A percentile compares a stretch with the other conserved stretches of the same genome.
These are phyloP conservation scores for Fomitopsis betulina DNA, from an alignment of 1,284 basidiomycete species.

Conservation along the genomic window DNA sequence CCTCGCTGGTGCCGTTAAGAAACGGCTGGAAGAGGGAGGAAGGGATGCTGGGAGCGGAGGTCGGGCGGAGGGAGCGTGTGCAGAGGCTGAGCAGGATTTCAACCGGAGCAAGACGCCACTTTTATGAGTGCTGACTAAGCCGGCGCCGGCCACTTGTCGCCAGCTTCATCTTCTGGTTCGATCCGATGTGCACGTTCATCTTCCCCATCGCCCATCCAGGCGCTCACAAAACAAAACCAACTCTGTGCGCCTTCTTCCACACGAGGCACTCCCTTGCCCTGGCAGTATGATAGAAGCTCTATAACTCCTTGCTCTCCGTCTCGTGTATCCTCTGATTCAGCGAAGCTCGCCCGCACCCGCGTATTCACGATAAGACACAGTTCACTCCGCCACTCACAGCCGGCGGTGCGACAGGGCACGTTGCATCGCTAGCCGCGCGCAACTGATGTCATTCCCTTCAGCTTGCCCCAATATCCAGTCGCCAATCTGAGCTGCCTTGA, in stretches of 20 bases:
- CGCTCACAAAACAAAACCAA: not conserved
- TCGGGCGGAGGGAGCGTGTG: constrained; percentile 7
- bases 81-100: constrained; percentile 14
- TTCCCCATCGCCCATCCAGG: not conserved
- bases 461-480: not conserved
- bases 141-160: not conserved
- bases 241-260: constrained; percentile 1
- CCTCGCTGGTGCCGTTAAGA: constrained; percentile 25
- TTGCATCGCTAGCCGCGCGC: not conserved
- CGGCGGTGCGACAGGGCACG: not conserved
- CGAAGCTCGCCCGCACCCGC: constrained; percentile 5
- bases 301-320: constrained; percentile 13
- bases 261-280: constrained; percentile 4
- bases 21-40: constrained; percentile 12
- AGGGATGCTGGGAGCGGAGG: constrained; percentile 9
- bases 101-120: constrained; percentile 26
- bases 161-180: not conserved
- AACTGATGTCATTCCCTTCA: not conserved
- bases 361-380: not conserved
- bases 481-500: not conserved
- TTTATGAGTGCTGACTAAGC: constrained; percentile 20
- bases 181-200: not conserved
- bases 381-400: not conserved
- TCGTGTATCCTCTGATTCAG: constrained; percentile 9
- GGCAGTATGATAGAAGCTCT: constrained; percentile 15